Conservation (phyloP, 1,284 basidiomycete species). For the Phylloboletellus chloephorus region DNA sequence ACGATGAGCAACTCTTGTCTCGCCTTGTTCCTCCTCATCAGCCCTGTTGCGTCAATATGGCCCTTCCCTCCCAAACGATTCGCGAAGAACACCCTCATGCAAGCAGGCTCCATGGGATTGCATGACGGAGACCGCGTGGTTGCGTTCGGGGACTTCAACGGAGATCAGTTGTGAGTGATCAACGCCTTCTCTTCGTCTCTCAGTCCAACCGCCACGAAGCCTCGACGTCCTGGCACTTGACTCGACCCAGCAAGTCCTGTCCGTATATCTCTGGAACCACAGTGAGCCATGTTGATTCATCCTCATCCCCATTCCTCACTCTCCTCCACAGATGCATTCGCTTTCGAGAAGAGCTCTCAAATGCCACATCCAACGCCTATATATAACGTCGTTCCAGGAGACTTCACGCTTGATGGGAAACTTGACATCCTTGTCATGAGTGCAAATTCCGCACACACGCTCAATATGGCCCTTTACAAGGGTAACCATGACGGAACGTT, state of each 20-base stretch:
- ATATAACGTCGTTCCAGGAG: conserved; percentile 84
- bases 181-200: conserved; percentile 1
- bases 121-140: conserved; percentile 67
- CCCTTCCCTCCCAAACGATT: conserved; percentile 83
- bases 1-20: too few relatives aligned
- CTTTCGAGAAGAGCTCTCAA: conserved; percentile 50
- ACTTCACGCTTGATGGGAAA: conserved; percentile 89
- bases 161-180: conserved; percentile 80
- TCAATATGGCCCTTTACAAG: conserved; percentile 67
- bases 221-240: conserved; percentile 78
- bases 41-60: conserved; percentile 49
- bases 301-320: not conserved
- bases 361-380: conserved; percentile 54
- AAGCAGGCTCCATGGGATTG: conserved; percentile 79
- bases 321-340: conserved; percentile 48
- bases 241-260: conserved; percentile 66
- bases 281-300: conserved; percentile 38
- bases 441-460: conserved; percentile 43
- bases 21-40: conserved; percentile 15
- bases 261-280: conserved; percentile 82
- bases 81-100: conserved; percentile 78
- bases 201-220: conserved; percentile 37
- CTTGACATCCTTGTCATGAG: conserved; percentile 89
- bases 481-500: conserved; percentile 61
- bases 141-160: conserved; percentile 93